A percentile compares a stretch with the other conserved stretches of the same genome.
These are phyloP conservation scores for Protomyces inundatus DNA, from an alignment of 1,139 yeast genomes.

Conservation along the genomic window DNA sequence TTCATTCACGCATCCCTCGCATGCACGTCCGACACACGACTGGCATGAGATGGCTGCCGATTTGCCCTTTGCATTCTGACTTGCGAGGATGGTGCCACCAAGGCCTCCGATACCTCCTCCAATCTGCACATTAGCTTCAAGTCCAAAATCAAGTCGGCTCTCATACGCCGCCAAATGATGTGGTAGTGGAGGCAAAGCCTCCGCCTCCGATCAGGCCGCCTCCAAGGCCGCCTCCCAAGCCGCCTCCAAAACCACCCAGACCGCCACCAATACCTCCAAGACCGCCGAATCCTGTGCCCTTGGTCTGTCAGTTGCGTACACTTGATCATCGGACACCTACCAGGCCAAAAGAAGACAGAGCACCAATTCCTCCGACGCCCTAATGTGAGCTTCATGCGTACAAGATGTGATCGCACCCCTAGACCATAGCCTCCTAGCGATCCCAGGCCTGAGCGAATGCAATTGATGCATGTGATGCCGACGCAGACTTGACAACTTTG, in stretches of 20 bases:
- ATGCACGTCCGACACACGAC: neutral
- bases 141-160: neutral
- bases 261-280: neutral
- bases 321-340: neutral
- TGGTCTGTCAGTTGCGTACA: neutral
- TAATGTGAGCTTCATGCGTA: neutral
- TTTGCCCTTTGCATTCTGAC: neutral
- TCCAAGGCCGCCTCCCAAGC: neutral
- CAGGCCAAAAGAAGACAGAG: neutral
- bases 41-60: neutral
- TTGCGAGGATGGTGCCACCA: neutral
- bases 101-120: neutral
- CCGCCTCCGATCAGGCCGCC: neutral
- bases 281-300: neutral
- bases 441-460: neutral
- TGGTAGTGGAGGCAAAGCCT: neutral
- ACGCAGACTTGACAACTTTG: neutral
- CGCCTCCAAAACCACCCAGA: neutral
- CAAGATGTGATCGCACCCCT: neutral
- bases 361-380: neutral
- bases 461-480: neutral
- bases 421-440: neutral
- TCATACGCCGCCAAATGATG: too few relatives aligned
- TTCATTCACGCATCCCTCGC: neutral
- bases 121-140: neutral